Evolutionary conservation across 1,284 basidiomycete species (phyloP).

Genomic region (Ceratobasidium sp.): DNA sequence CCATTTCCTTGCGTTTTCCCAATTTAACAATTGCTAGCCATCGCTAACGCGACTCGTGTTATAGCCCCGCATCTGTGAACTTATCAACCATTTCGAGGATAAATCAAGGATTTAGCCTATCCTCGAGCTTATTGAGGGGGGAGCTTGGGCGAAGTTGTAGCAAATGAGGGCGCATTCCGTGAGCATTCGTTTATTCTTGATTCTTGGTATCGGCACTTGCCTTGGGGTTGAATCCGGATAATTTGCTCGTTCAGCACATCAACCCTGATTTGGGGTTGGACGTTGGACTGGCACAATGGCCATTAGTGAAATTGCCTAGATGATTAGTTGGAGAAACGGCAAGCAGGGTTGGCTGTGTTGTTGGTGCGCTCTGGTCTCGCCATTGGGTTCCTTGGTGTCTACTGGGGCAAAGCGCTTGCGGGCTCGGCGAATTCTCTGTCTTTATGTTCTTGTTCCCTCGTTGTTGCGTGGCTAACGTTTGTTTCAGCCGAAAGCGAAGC

Average conservation of each 20-base stretch:
- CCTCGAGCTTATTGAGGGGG: conserved; percentile 82
- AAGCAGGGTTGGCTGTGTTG: too few species aligned
- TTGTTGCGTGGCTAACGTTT: background rate
- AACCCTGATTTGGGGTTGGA: too few species aligned
- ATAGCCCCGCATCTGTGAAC: conserved; percentile 79
- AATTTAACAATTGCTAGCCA: background rate
- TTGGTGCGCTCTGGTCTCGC: background rate
- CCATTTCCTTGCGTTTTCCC: background rate
- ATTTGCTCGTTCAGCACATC: too few species aligned
- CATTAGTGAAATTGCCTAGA: too few species aligned
- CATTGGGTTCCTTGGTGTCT: background rate
- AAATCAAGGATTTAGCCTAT: conserved; percentile 73
- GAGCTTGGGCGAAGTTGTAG: conserved; percentile 90
- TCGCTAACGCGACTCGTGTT: background rate
- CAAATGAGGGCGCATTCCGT: conserved; percentile 70
- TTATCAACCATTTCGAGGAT: conserved; percentile 82
- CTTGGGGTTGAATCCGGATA: background rate
- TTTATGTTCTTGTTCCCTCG: background rate
- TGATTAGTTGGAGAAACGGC: too few species aligned
- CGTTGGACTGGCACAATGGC: too few species aligned
- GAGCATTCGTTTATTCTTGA: conserved; percentile 54
- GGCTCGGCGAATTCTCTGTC: background rate
- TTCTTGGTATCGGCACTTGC: background rate
- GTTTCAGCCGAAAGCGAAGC: conserved; percentile 67
- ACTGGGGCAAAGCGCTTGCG: background rate